These are phyloP conservation scores for Saccharomyces hybrid DNA, from an alignment of 1,139 yeast species.

Conservation along the genomic window DNA sequence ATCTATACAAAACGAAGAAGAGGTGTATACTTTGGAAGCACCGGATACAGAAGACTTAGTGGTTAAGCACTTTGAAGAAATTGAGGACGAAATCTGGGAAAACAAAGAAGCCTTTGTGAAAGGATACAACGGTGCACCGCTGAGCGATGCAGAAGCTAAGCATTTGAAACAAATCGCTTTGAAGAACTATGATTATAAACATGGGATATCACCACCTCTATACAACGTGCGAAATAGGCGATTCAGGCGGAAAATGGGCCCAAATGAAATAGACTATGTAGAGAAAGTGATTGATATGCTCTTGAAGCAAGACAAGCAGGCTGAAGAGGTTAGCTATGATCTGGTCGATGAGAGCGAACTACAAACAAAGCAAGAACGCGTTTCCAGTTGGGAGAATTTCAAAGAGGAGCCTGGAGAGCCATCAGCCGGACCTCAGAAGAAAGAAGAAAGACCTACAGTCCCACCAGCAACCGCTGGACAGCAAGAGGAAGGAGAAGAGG, in stretches of 20 bases:
- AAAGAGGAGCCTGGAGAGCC: slow-evolving; percentile 8
- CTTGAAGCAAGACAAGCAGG: slow-evolving; percentile 68
- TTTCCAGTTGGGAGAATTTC: slow-evolving; percentile 5
- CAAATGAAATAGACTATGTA: slow-evolving; percentile 52
- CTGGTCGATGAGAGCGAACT: slow-evolving; percentile 46
- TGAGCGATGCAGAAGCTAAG: slow-evolving; percentile 41
- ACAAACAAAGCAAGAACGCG: slow-evolving; percentile 2
- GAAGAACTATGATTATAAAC: slow-evolving; percentile 49
- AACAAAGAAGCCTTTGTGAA: slow-evolving; percentile 20
- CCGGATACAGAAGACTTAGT: slow-evolving; percentile 29
- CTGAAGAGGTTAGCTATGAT: slow-evolving; percentile 76
- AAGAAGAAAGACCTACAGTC: slow-evolving; percentile 7
- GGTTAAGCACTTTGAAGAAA: slow-evolving; percentile 34
- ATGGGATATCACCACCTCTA: slow-evolving; percentile 79
- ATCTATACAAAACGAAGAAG: slow-evolving; percentile 50
- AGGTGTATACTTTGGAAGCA: slow-evolving; percentile 33
- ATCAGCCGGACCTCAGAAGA: slow-evolving; percentile 1
- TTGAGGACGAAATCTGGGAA: slow-evolving; percentile 28
- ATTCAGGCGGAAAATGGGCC: slow-evolving; percentile 46
- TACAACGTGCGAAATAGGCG: slow-evolving; percentile 47
- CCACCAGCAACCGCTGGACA: slow-evolving; percentile 6
- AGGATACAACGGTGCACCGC: slow-evolving; percentile 15
- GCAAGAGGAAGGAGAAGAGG: slow-evolving; percentile 27
- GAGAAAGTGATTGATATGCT: slow-evolving; percentile 75
- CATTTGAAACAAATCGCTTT: slow-evolving; percentile 39